These are phyloP conservation scores for Trichoderma erinaceum DNA, from an alignment of 495 filamentous ascomycete genomes.

Conservation along the genomic window DNA sequence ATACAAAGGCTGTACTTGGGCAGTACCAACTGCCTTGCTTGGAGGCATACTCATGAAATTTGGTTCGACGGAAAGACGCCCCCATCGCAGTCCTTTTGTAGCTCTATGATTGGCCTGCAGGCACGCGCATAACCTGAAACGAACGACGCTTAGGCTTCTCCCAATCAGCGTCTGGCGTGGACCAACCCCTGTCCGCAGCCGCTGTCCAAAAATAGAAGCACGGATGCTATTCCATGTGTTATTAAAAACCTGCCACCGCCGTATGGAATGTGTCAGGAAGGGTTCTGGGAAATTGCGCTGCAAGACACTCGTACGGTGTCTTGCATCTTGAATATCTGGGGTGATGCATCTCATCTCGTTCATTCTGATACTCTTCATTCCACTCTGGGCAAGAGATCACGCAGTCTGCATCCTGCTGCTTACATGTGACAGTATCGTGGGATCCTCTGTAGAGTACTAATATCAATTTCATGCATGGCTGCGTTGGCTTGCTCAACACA, in stretches of 20 bases:
- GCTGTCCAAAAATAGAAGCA: constrained; percentile 3
- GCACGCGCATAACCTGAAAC: constrained; percentile 11
- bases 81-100: not conserved
- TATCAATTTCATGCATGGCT: not conserved
- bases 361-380: not conserved
- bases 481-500: not conserved
- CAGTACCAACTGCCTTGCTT: not conserved
- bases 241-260: not conserved
- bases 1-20: not conserved
- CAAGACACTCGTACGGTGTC: not conserved
- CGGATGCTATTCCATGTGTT: not conserved
- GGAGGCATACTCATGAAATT: not conserved
- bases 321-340: not conserved
- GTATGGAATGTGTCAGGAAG: not conserved
- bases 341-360: not conserved
- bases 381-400: not conserved
- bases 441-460: not conserved
- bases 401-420: not conserved
- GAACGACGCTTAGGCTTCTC: not conserved
- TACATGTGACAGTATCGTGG: not conserved
- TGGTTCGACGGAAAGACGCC: not conserved
- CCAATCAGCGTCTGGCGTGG: not conserved
- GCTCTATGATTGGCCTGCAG: not conserved
- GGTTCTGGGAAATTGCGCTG: not conserved
- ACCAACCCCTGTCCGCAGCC: not conserved